Evolutionary conservation across 2,329 filamentous ascomycete genomes (phyloP), one percentile per base, ranked within the genome.

Genomic region (Aspergillus arachidicola): DNA sequence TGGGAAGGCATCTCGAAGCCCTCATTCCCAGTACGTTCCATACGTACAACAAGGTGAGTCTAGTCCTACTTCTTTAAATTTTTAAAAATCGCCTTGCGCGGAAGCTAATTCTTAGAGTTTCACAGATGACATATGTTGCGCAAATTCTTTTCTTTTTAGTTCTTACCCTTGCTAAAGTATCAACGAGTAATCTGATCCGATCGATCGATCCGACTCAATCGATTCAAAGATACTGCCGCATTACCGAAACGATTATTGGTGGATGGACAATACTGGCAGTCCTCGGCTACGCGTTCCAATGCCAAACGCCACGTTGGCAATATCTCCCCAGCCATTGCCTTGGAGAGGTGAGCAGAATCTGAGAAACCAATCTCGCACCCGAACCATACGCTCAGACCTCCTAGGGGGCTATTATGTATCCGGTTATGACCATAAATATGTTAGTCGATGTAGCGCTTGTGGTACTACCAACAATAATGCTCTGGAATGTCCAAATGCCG

Each of bases 251-350:
- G 0, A 48, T 48, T 28, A 63, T 66, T 48, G 71, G 60, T 48
- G 43, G 62, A n/a, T 67, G 65, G 66, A 57, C 50, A 4, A 14
- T 64, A 11, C 57, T 63, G 28, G 64, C 70, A 46, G 3, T 66
- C 41, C 62, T 72, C 41, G 43, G 64, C 21, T 28, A 60, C 36
- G 58, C 66, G 23, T 65, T 62, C 58, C 68, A 66, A 63, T 71
- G 61, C 59, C 55, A n/a, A n/a, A 7, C 46, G 11, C 60, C 60
- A 19, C 38, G 38, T 2, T 62, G 60, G 60, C 32, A 50, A 12
- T 62, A 58, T 30, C 23, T 45, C 4, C 60, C 55, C 2, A 55
- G 34, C 14, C 60, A 26, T 6, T 62, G 55, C 38, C 28, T 19
- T n/a, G 60, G 45, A 30, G 23, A 62, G 36, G 60, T 62, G 30